Evolutionary conservation across 2,329 filamentous ascomycete genomes (phyloP), one percentile per base, ranked within the genome.

Genomic region (Sporothrix variecibatus): DNA sequence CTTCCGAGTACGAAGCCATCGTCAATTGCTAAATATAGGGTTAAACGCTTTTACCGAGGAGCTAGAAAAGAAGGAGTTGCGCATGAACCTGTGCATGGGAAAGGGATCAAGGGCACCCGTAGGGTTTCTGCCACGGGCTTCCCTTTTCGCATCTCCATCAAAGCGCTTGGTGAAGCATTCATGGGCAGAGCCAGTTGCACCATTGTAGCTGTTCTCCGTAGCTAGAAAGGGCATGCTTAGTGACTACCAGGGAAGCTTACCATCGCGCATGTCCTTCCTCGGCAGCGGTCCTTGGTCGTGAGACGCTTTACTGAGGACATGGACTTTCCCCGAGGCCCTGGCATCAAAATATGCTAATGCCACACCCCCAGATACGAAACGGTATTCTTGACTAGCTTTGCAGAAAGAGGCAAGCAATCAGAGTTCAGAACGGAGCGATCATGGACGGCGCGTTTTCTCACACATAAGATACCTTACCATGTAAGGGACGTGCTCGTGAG

Each of bases 351-450:
- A 38, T 53, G 28, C 20, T 69, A 69, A 69, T 69, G 67, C 46
- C 67, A 69, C 67, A 9, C 67, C 67, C 67, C 46, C 15, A 4
- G 26, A 34, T 34, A 17, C 15, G 31, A 69, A 69, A 69, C 67
- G 67, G 67, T 28, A 4, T 38, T 8, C 15, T 8, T 34, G 2
- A 60, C 15, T 60, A 5, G 56, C 17, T 15, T 60, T n/a, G n/a
- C n/a, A n/a, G n/a, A n/a, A n/a, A n/a, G n/a, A 43, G 23, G 38
- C 23, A 23, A 53, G 67, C 67, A 69, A 69, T 69, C 67, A 69
- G 26, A 69, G 28, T 9, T 23, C 67, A 69, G 7, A 69, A 69
- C 67, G 67, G 67, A 38, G 26, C 23, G 12, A 28, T 28, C 38
- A 20, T 4, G 38, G 23, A 40, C 23, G 23, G 38, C 23, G 40